A percentile compares a stretch with the other conserved stretches of the same genome.
Conservation (phyloP, 352 stramenopile genomes). For the Phytophthora aleatoria region DNA sequence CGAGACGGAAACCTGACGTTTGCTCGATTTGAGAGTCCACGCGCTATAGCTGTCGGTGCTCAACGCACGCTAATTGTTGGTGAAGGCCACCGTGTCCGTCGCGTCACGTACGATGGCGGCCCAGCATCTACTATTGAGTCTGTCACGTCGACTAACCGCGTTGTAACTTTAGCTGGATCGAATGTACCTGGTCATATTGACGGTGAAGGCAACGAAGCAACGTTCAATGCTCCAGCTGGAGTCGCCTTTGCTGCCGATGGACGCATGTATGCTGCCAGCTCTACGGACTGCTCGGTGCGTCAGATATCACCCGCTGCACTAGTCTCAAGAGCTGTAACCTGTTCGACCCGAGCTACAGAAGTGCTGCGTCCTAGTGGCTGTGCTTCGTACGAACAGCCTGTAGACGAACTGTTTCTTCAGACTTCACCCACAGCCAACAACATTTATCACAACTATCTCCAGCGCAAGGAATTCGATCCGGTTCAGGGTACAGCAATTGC, state of each 20-base stretch:
- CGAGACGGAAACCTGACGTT: constrained; percentile 87
- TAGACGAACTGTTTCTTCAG: constrained; percentile 88
- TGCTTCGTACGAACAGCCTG: constrained; percentile 92
- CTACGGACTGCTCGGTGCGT: constrained; percentile 88
- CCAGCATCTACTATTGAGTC: constrained; percentile 64
- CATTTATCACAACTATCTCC: constrained; percentile 93
- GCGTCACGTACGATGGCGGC: constrained; percentile 75
- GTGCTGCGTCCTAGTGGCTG: constrained; percentile 93
- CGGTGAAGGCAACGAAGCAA: constrained; percentile 85
- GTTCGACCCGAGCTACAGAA: constrained; percentile 77
- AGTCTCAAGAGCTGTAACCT: constrained; percentile 74
- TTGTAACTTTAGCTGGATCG: constrained; percentile 93
- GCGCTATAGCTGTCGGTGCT: constrained; percentile 86
- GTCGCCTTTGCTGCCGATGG: constrained; percentile 89
- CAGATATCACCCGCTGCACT: constrained; percentile 74
- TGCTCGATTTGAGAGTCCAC: constrained; percentile 93
- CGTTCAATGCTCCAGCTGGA: constrained; percentile 88
- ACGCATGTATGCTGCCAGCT: constrained; percentile 91
- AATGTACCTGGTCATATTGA: constrained; percentile 73
- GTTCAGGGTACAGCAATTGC: constrained; percentile 52
- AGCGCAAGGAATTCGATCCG: constrained; percentile 46
- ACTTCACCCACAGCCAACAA: constrained; percentile 84
- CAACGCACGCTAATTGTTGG: constrained; percentile 88
- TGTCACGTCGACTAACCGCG: constrained; percentile 66
- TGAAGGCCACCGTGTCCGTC: constrained; percentile 90